Base-by-base conservation (phyloP, 1,139 yeast species). In the Zygosaccharomyces sapae region DNA sequence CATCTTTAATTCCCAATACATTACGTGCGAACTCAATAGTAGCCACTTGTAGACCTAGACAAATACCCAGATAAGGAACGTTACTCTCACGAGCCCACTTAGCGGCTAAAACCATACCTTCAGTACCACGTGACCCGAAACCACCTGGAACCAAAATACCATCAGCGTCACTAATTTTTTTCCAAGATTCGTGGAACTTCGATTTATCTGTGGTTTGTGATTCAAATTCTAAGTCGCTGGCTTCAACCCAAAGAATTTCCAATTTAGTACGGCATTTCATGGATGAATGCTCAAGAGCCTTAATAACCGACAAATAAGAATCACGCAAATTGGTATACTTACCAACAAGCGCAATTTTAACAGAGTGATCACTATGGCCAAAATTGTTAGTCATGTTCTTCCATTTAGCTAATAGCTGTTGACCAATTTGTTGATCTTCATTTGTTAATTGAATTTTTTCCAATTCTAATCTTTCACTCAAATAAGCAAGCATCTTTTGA, bases 121-220 rank as follows among this genome's bases (percentile, higher is more conserved):
- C 97, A 53, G 89, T 88, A 70, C 99, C 99, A 70, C 98, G 84
- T 46, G 81, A 73, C 53, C 99, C 99, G 65, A 94, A 94, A 1
- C 99, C 99, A 64, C 99, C 99, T 36, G 99, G 98, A 49, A 92
- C 96, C 54, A 92, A 77, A 55, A 92, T 86, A 70, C 98, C 98
- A 68, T 92, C 96, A 20, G 97, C 96, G 62, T 86, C 82, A 67
- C 96, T 88, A 57, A 92, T 83, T 59, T 78, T 75, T 63, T 88
- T 94, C 99, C 98, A 92, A 48, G 97, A 96, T 66, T 85, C 83
- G 70, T 92, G 96, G 73, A 86, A 90, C 61, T 80, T 79, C 48
- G 84, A 80, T 70, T 89, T 85, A 61, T 83, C 79, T 38, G 71
- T 63, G 33, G 71, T 71, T 65, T 81, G 81, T 46, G 82, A 73